Conservation (phyloP, 352 stramenopile genomes). For the Globisporangium carolinianum region DNA sequence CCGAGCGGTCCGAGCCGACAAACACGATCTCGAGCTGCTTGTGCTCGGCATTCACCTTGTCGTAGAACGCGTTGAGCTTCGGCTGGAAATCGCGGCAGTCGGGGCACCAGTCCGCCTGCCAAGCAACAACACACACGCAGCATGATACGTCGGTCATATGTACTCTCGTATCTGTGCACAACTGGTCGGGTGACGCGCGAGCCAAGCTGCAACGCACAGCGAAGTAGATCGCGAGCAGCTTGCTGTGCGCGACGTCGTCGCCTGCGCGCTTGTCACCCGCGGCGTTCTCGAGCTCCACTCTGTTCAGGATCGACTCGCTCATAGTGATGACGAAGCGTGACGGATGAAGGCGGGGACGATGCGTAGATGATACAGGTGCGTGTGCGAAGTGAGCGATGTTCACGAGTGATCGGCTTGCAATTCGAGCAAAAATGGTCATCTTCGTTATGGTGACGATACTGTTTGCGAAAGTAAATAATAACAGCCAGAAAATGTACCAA, state of each 20-base stretch:
- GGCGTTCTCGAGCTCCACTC: conserved; percentile 51
- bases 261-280: conserved; percentile 38
- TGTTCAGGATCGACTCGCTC: conserved; percentile 28
- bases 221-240: conserved; percentile 74
- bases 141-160: too few species aligned
- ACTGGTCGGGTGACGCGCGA: too few species aligned
- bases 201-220: conserved; percentile 20
- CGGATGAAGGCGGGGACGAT: background rate
- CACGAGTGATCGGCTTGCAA: background rate
- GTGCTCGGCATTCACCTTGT: conserved; percentile 29
- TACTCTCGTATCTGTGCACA: too few species aligned
- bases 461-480: too few species aligned
- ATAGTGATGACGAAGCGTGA: background rate
- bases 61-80: conserved; percentile 68
- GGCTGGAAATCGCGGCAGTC: conserved; percentile 78
- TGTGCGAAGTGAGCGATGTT: background rate
- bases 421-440: background rate
- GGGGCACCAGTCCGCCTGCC: conserved; percentile 75
- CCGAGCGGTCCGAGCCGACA: conserved; percentile 61
- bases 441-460: background rate
- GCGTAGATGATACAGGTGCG: background rate
- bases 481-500: too few species aligned
- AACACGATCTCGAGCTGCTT: conserved; percentile 68
- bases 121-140: background rate
- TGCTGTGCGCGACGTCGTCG: conserved; percentile 36